Percentiles rank a stretch among this genome's conserved stretches.
Conservation (phyloP, 116 monocot genomes). For the Posidonia oceanica region DNA sequence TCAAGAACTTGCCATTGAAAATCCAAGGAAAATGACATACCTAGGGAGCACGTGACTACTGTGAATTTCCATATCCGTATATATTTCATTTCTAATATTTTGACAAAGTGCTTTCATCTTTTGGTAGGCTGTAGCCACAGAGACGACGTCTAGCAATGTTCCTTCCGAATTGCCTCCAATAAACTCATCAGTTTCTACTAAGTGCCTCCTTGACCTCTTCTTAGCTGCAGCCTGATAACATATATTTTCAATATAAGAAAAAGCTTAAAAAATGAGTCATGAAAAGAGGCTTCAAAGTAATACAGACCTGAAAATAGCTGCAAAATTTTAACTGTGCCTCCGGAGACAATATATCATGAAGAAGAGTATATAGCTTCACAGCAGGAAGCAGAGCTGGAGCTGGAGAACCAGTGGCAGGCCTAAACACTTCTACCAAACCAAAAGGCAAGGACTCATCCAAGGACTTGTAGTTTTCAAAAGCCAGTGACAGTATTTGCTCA, state of each 20-base stretch:
- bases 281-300: slow-evolving; percentile 1
- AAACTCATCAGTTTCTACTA: slow-evolving; percentile 88
- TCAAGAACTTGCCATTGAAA: background rate
- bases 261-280: background rate
- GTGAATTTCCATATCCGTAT: slow-evolving; percentile 91
- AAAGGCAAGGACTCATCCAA: slow-evolving; percentile 72
- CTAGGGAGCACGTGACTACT: slow-evolving; percentile 83
- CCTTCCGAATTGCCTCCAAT: slow-evolving; percentile 45
- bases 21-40: slow-evolving; percentile 18
- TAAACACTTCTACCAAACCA: slow-evolving; percentile 62
- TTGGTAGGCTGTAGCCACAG: slow-evolving; percentile 62
- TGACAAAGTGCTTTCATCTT: slow-evolving; percentile 76
- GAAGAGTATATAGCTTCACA: slow-evolving; percentile 74
- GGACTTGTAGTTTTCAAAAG: slow-evolving; percentile 96
- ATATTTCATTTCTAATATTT: slow-evolving; percentile 86
- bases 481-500: slow-evolving; percentile 57
- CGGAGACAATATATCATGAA: slow-evolving; percentile 83
- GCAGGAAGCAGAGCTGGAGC: slow-evolving; percentile 74
- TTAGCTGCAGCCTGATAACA: slow-evolving; percentile 68
- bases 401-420: slow-evolving; percentile 57
- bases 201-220: slow-evolving; percentile 75
- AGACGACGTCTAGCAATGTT: slow-evolving; percentile 35
- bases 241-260: slow-evolving; percentile 4
- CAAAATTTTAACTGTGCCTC: slow-evolving; percentile 86
- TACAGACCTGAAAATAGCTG: slow-evolving; percentile 72